Base-by-base conservation (phyloP, 139 green algal genomes). In the Tetraselmis chui region DNA sequence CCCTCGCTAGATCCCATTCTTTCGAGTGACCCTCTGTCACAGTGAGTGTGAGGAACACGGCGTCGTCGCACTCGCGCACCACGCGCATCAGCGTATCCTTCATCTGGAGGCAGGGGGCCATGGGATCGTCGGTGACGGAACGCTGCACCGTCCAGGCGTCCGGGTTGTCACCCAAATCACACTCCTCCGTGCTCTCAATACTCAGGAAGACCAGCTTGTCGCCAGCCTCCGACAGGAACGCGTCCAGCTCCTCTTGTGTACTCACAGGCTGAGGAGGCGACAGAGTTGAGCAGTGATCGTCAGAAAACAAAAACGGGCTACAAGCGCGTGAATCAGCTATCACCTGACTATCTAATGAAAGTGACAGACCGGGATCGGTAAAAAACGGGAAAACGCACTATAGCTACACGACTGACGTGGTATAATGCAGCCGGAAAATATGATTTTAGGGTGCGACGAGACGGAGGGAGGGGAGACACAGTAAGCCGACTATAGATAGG, bases 171-270 rank as follows among this genome's bases (percentile, higher is more conserved):
- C 80, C 79, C 0, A 74, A 2, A 29, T 81, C 76, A 81, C 83
- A 87, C 32, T 80, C 79, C 23, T 81, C 80, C 29, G 82, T 67
- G 59, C 77, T 81, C n/a, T 82, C 32, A 2, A 87, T 32, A 5
- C 24, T 75, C n/a, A 87, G 28, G 28, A 87, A 82, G 29, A 87
- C 76, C 29, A 87, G 80, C 30, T 84, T 84, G 28, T 87, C 78
- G 26, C 76, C 83, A 0, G 83, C 82, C 30, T 80, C 30, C 18
- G 59, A 67, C 29, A 85, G 28, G 30, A 75, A 67, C 18, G 83
- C 83, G 28, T 85, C 82, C 28, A 85, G 59, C 28, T 85, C 82
- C 75, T 32, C 11, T 23, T 78, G 27, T 23, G 75, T 29, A 23
- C 22, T 32, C 22, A 78, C 18, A 67, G 45, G 45, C 45, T 67